These are phyloP conservation scores for Globisporangium uncinulatum DNA, from an alignment of 352 stramenopile species.

Conservation along the genomic window DNA sequence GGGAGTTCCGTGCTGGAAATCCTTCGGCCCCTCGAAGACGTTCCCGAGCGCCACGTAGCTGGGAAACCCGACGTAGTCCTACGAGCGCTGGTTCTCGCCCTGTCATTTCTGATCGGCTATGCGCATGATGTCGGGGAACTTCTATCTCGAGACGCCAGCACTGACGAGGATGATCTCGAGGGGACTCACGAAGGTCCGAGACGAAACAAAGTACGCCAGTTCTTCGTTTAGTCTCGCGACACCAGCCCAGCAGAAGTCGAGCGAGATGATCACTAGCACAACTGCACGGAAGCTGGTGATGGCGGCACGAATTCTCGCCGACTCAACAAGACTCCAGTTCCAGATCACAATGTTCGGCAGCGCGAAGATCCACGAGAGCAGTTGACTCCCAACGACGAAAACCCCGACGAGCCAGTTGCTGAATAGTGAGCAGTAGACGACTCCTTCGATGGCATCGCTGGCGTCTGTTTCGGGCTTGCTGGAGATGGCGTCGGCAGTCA, in stretches of 20 bases:
- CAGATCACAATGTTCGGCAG: constrained; percentile 37
- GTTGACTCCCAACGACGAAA: constrained; percentile 17
- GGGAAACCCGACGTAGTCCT: constrained; percentile 15
- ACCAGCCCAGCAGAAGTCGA: constrained; percentile 22
- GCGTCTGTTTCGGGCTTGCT: background rate
- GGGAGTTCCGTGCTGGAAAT: constrained; percentile 9
- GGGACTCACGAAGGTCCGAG: constrained; percentile 17
- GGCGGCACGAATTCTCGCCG: constrained; percentile 26
- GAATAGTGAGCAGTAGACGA: constrained; percentile 31
- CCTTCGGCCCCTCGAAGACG: constrained; percentile 17
- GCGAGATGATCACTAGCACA: constrained; percentile 23
- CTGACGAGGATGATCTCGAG: constrained; percentile 22
- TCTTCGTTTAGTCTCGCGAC: constrained; percentile 28
- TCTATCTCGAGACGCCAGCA: constrained; percentile 4
- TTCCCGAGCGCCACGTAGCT: constrained; percentile 11
- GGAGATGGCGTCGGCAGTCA: background rate
- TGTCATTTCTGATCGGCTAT: constrained; percentile 18
- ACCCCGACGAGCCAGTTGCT: constrained; percentile 27
- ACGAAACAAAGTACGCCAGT: constrained; percentile 26
- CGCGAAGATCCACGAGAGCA: constrained; percentile 52
- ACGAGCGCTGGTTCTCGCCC: constrained; percentile 18
- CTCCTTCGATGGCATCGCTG: constrained; percentile 6
- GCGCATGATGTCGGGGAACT: constrained; percentile 5
- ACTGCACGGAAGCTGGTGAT: constrained; percentile 30
- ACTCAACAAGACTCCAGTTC: constrained; percentile 23